Base-by-base conservation (phyloP, 768 basidiomycete genomes). In the Glaciozyma antarctica region DNA sequence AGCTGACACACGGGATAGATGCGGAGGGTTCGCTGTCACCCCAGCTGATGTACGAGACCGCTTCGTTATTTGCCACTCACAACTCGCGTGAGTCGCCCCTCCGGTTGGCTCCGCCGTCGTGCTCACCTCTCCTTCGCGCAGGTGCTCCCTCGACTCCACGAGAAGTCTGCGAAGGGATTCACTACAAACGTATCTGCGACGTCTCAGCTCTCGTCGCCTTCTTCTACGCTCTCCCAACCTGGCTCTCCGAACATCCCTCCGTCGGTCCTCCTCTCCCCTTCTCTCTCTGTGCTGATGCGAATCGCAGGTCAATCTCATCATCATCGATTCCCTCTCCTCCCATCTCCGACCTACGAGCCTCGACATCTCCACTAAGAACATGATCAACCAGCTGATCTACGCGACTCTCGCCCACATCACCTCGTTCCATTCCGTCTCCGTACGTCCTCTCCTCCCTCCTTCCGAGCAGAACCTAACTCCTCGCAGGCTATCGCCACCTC, bases 141-240 rank as follows among this genome's bases (percentile, higher is more conserved):
- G 64, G 21, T 60, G 60, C 26, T 55, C 62, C 43, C 62, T 68
- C 56, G 38, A 43, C 30, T 60, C 63, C 10, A 17, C 28, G 13
- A 43, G 12, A 57, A 41, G 56, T 28, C 9, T 57, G 38, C 34
- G n/a, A 57, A 57, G 56, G 56, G 1, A 22, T 65, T 34, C 58
- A 56, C 19, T 61, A 69, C 38, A 61, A 63, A n/a, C 58, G 68
- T 8, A 52, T 69, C 48, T 62, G 62, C 54, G 64, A 63, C 47
- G 28, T 34, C 15, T 64, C 63, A 60, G 26, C 52, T 6, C 57
- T 68, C 22, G 19, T 64, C 17, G 67, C 63, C 12, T 52, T 62
- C 38, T 56, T 62, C 53, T 21, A 51, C 41, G 38, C 26, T 15
- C 63, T 68, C 5, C 57, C 62, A 22, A 12, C n/a, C 26, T 65